Percentiles rank a stretch among this genome's conserved stretches.
Evolutionary conservation across 352 stramenopile species (phyloP).

Genomic region (Phytophthora pistaciae): DNA sequence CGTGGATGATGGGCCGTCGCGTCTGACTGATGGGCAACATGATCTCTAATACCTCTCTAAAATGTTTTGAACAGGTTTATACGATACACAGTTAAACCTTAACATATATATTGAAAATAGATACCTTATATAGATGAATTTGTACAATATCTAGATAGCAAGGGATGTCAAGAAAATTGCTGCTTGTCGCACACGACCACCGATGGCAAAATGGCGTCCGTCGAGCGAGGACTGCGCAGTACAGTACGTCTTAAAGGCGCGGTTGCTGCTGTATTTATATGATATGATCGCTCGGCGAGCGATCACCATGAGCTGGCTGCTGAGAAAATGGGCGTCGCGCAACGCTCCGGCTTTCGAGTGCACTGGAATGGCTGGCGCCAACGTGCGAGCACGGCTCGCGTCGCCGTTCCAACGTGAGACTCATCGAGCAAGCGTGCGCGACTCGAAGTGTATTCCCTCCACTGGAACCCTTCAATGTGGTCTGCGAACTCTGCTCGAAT

Average conservation of each 20-base stretch:
- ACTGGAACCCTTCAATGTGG: constrained; percentile 29
- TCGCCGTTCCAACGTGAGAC: constrained; percentile 21
- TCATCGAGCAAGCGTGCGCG: constrained; percentile 7
- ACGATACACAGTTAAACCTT: neutral
- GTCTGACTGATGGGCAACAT: constrained; percentile 13
- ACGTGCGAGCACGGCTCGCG: neutral
- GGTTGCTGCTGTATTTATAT: neutral
- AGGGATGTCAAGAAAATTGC: constrained; percentile 20
- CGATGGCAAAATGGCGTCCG: neutral
- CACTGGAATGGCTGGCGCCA: constrained; percentile 22
- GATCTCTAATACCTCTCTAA: constrained; percentile 4
- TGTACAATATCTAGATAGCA: neutral
- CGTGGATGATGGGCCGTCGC: constrained; percentile 25
- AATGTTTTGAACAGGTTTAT: neutral
- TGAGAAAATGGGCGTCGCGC: constrained; percentile 21
- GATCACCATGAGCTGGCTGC: constrained; percentile 16
- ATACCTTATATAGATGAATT: constrained; percentile 5
- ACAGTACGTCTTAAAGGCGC: too few relatives aligned
- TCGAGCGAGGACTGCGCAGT: neutral
- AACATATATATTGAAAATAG: neutral
- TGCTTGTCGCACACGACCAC: constrained; percentile 18
- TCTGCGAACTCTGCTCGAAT: constrained; percentile 19
- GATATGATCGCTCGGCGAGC: neutral
- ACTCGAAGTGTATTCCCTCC: constrained; percentile 23
- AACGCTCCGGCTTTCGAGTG: constrained; percentile 22